Evolutionary conservation across 2,329 filamentous ascomycete species (phyloP).

Genomic region (Gaeumannomyces sp.): DNA sequence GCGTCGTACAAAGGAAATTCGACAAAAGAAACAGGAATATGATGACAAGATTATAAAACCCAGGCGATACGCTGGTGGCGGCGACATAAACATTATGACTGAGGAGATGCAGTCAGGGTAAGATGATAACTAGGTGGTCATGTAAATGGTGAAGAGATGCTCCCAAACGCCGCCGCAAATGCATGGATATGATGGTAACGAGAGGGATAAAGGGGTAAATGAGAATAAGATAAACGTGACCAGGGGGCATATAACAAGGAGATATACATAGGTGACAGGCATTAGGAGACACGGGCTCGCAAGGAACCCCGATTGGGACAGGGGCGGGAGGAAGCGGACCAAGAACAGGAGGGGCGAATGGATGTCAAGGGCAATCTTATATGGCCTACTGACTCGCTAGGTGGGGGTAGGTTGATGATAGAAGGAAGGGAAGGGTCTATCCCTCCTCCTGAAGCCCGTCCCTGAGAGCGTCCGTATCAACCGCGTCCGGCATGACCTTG

Average conservation of each 20-base stretch:
- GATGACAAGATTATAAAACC: background rate
- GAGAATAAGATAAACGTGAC: background rate
- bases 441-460: slow-evolving; percentile 46
- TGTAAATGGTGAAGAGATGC: background rate
- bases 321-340: no score
- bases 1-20: background rate
- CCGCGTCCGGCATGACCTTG: slow-evolving; percentile 48
- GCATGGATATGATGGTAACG: background rate
- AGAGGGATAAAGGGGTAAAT: background rate
- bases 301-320: background rate
- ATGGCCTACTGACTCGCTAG: background rate
- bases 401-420: background rate
- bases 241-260: background rate
- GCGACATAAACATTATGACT: background rate
- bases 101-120: background rate
- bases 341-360: background rate
- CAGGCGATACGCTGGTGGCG: background rate
- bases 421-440: background rate
- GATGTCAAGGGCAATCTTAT: background rate
- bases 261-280: background rate
- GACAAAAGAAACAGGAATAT: background rate
- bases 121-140: background rate
- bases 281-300: background rate
- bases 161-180: background rate
- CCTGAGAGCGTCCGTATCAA: slow-evolving; percentile 55